These are phyloP conservation scores for Tephrocybe sp. DNA, from an alignment of 768 basidiomycete genomes.

Conservation along the genomic window DNA sequence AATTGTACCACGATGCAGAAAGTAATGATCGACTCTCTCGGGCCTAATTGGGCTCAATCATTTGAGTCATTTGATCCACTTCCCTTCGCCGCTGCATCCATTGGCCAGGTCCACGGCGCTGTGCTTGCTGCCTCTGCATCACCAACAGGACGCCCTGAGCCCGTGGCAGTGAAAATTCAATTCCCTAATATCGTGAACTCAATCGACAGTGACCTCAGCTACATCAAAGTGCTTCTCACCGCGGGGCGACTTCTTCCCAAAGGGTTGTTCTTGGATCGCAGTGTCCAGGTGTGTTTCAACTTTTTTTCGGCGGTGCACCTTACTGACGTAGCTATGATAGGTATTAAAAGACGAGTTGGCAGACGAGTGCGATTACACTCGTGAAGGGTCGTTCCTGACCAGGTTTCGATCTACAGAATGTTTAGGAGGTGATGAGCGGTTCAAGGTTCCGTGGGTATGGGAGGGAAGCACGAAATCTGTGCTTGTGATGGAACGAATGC, in stretches of 20 bases:
- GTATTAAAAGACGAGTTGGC: conserved; percentile 87
- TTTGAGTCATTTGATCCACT: conserved; percentile 79
- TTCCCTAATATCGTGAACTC: conserved; percentile 90
- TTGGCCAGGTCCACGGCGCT: conserved; percentile 91
- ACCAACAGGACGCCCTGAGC: conserved; percentile 52
- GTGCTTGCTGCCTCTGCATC: conserved; percentile 50
- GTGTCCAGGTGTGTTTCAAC: conserved; percentile 55
- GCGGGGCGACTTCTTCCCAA: conserved; percentile 80
- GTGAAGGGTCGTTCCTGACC: conserved; percentile 73
- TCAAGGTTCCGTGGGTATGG: conserved; percentile 86
- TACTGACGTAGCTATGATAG: conserved; percentile 27
- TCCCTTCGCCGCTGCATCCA: conserved; percentile 94
- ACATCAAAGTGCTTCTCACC: conserved; percentile 78
- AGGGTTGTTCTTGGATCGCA: conserved; percentile 88
- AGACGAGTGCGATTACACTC: conserved; percentile 88
- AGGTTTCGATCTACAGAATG: conserved; percentile 50
- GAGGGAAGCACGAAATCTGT: conserved; percentile 78
- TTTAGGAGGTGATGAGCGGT: conserved; percentile 60
- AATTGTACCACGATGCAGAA: conserved; percentile 30
- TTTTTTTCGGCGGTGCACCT: background rate
- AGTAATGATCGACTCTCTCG: conserved; percentile 77
- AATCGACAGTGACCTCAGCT: conserved; percentile 84
- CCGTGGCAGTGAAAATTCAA: conserved; percentile 85
- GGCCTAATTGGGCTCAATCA: conserved; percentile 64
- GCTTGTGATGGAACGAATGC: conserved; percentile 85